Conservation (phyloP, 139 green algal genomes). For the Mychonastes homosphaera region DNA sequence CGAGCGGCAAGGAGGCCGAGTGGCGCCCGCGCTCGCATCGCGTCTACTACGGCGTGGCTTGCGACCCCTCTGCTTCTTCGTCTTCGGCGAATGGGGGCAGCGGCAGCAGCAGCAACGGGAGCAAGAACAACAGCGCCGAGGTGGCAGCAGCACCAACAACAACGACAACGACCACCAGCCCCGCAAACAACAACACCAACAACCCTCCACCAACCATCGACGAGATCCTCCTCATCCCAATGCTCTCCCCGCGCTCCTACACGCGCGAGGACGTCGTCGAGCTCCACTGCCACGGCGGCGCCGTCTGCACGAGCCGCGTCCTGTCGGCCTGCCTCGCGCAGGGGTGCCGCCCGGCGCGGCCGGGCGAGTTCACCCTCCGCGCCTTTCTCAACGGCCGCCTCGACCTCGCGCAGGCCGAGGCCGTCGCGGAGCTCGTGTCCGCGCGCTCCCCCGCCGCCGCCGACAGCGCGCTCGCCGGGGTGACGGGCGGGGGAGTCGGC, state of each 20-base stretch:
- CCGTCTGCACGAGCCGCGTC: slow-evolving; percentile 64
- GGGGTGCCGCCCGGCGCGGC: slow-evolving; percentile 63
- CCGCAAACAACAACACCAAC: neutral
- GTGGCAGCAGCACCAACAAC: slow-evolving; percentile 14
- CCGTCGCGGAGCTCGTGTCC: slow-evolving; percentile 65
- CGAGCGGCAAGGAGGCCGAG: slow-evolving; percentile 4
- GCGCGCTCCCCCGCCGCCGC: slow-evolving; percentile 73
- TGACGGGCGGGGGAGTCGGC: slow-evolving; percentile 56
- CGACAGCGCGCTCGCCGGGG: slow-evolving; percentile 75
- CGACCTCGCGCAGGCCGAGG: slow-evolving; percentile 79
- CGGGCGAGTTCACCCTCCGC: slow-evolving; percentile 93
- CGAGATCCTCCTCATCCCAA: slow-evolving; percentile 15
- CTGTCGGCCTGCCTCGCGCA: slow-evolving; percentile 55
- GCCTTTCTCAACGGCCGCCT: slow-evolving; percentile 95
- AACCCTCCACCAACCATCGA: neutral
- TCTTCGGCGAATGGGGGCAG: no score
- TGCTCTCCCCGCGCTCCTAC: slow-evolving; percentile 61
- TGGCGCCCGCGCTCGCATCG: slow-evolving; percentile 58
- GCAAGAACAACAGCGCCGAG: slow-evolving; percentile 49
- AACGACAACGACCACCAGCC: neutral
- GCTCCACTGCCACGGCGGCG: slow-evolving; percentile 86
- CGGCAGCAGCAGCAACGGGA: no score
- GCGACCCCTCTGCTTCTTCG: no score
- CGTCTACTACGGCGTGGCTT: slow-evolving; percentile 78
- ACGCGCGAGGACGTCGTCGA: slow-evolving; percentile 95